These are phyloP conservation scores for Cyclotella choctawhatcheeana DNA, from an alignment of 108 stramenopile genomes.

Conservation along the genomic window DNA sequence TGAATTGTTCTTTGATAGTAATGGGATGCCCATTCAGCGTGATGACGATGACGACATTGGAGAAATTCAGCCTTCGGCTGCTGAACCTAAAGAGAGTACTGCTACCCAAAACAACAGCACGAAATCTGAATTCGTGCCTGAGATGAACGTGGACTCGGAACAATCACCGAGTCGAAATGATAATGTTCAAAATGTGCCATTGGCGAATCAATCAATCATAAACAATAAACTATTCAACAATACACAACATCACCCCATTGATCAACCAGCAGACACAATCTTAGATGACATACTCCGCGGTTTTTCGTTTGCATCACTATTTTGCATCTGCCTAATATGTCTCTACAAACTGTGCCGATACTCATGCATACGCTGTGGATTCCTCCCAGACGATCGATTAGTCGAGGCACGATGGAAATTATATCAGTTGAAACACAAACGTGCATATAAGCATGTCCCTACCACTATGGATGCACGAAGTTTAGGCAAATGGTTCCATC, in stretches of 20 bases:
- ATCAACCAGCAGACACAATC: conserved; percentile 38
- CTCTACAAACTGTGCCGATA: conserved; percentile 28
- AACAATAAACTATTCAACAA: conserved; percentile 17
- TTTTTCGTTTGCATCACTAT: conserved; percentile 41
- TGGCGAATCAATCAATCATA: neutral
- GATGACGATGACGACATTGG: conserved; percentile 14
- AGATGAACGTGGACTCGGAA: neutral
- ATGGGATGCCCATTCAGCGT: conserved; percentile 18
- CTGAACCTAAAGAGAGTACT: neutral
- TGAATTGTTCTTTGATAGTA: conserved; percentile 19
- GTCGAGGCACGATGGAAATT: conserved; percentile 34
- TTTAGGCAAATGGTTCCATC: conserved; percentile 38
- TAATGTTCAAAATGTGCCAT: neutral
- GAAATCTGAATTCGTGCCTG: too few relatives aligned
- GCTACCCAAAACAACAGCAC: too few relatives aligned
- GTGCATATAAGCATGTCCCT: conserved; percentile 23
- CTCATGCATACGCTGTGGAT: conserved; percentile 37
- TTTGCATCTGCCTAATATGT: conserved; percentile 18
- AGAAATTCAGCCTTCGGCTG: neutral
- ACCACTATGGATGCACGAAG: conserved; percentile 38
- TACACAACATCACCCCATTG: neutral
- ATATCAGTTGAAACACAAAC: conserved; percentile 32
- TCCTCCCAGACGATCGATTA: conserved; percentile 34
- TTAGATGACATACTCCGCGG: conserved; percentile 47
- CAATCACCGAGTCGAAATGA: neutral